Conservation (phyloP, 2,329 filamentous ascomycete genomes). For the Diatrype stigma region DNA sequence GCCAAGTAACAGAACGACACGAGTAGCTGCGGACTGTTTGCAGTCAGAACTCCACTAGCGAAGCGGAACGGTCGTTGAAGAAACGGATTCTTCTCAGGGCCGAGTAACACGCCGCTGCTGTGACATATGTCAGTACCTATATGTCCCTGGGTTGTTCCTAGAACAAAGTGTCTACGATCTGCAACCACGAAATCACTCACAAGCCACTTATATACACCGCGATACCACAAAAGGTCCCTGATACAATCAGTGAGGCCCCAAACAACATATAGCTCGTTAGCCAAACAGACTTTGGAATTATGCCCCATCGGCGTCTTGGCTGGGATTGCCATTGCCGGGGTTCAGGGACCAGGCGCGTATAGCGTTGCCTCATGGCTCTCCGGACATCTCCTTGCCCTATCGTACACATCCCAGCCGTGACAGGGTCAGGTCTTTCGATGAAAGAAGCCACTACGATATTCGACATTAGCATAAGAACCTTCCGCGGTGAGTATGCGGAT, state of each 20-base stretch:
- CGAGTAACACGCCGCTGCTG: not conserved
- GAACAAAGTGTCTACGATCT: no score
- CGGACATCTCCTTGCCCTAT: constrained; percentile 10
- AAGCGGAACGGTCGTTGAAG: not conserved
- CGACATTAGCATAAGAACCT: no score
- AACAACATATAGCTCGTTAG: constrained; percentile 15
- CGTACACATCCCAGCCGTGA: constrained; percentile 27
- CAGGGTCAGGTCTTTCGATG: constrained; percentile 39
- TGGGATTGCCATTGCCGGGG: constrained; percentile 9
- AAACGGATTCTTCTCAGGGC: constrained; percentile 1
- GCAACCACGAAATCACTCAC: not conserved
- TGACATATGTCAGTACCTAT: not conserved
- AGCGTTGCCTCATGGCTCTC: constrained; percentile 1
- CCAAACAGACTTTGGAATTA: constrained; percentile 14
- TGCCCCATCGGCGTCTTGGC: constrained; percentile 4
- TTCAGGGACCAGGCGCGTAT: constrained; percentile 1
- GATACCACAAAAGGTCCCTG: constrained; percentile 1
- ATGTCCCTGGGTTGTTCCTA: no score
- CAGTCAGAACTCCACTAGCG: constrained; percentile 13
- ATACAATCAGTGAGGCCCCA: constrained; percentile 5
- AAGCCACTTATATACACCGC: not conserved
- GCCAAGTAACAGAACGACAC: constrained; percentile 36
- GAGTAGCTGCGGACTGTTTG: constrained; percentile 37
- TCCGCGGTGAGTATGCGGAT: no score
- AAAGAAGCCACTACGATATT: constrained; percentile 38